Percentiles rank a stretch among this genome's conserved stretches.
Conservation (phyloP, 2,329 filamentous ascomycete species). For the Venturiaceae sp. region DNA sequence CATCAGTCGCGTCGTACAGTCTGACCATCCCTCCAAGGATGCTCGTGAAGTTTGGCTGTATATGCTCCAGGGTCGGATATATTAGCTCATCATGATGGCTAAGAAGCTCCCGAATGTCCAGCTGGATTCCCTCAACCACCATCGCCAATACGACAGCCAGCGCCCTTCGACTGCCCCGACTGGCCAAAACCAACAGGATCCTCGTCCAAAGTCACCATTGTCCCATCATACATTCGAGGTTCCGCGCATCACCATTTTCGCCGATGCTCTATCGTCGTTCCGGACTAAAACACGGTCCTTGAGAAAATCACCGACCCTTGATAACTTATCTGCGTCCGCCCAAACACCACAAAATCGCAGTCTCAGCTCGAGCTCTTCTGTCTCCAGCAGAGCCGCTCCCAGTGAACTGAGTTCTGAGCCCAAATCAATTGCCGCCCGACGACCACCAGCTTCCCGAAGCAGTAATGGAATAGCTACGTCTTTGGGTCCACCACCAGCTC, state of each 20-base stretch:
- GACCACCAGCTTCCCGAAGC: constrained; percentile 37
- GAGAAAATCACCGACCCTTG: neutral
- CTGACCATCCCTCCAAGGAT: no score
- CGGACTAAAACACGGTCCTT: neutral
- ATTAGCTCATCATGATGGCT: neutral
- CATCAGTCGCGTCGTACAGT: neutral
- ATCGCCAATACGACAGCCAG: neutral
- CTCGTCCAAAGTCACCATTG: neutral
- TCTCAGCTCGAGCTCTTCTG: neutral
- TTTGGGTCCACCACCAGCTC: constrained; percentile 40
- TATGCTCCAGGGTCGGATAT: no score
- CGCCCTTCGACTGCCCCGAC: neutral
- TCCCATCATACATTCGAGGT: neutral
- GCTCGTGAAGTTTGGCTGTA: no score
- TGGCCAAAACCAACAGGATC: neutral
- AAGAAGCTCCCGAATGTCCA: neutral
- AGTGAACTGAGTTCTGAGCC: constrained; percentile 11
- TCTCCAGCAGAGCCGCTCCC: neutral
- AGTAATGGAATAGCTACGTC: constrained; percentile 40
- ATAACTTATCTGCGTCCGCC: neutral
- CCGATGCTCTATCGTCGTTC: neutral
- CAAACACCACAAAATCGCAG: neutral
- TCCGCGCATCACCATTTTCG: neutral
- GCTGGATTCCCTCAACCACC: neutral
- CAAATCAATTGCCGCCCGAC: constrained; percentile 22